Base-by-base conservation (phyloP, 768 basidiomycete species). In the Trametes sanguinea region DNA sequence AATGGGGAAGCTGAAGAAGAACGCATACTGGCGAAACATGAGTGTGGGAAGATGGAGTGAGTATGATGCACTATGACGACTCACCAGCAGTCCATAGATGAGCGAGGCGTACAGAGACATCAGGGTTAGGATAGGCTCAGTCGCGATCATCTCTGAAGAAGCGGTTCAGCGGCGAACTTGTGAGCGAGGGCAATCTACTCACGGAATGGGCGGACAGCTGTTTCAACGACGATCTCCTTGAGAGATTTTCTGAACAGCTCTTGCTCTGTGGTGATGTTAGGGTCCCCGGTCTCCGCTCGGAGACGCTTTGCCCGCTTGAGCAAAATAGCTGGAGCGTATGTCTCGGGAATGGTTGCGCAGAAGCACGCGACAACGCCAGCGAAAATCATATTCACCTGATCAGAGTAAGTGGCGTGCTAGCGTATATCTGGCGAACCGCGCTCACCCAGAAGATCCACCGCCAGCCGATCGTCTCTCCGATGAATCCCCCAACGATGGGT, bases 401-500 rank as follows among this genome's bases (percentile, higher is more conserved):
- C 29, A 2, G 6, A 6, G 30, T 30, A 14, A 45, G 27, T 4
- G 11, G 29, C 10, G 27, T 32, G 5, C 11, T 13, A 2, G 30
- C 22, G 22, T 22, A 16, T 14, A 13, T 9, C 10, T 13, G 30
- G 2, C 13, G 1, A 6, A 40, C 11, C 8, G 22, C 4, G 29
- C 57, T 14, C 37, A 59, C 74, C 74, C 75, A 76, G 55, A 75
- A 65, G 42, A 76, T 73, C 74, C 74, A 75, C 4, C 73, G 69
- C 76, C 75, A 76, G 9, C 78, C 79, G 32, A 77, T 61, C 39
- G 68, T 73, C 56, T 78, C 76, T 4, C 78, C 75, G 57, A 80
- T 77, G 53, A 77, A 77, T 6, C 80, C 80, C 51, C 81, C 82
- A 29, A 81, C 75, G 54, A 84, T 77, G 2, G 82, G 87, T 2